Conservation (phyloP, 1,139 yeast species). For the Suhomyces coccinellae region DNA sequence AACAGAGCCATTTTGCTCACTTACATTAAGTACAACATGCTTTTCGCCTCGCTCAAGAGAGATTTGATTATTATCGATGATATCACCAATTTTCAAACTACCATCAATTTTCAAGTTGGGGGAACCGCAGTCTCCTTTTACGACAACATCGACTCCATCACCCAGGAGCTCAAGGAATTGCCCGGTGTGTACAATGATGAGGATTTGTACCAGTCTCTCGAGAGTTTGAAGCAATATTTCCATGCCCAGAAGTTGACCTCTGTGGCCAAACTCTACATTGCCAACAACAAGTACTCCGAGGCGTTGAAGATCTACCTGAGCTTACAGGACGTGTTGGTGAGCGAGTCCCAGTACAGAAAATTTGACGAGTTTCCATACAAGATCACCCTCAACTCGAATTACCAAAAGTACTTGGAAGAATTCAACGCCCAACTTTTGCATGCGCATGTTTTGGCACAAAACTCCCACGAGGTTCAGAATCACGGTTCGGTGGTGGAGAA, state of each 20-base stretch:
- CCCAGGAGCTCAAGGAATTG: constrained; percentile 64
- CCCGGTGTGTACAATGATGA: constrained; percentile 94
- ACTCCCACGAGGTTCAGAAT: constrained; percentile 28
- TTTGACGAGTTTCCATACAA: constrained; percentile 40
- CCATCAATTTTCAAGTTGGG: no score
- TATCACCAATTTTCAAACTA: no score
- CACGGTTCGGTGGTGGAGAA: constrained; percentile 45
- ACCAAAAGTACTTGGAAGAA: constrained; percentile 28
- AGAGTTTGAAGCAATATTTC: constrained; percentile 49
- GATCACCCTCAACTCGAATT: constrained; percentile 38
- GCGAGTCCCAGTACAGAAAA: constrained; percentile 21
- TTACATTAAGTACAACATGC: constrained; percentile 66
- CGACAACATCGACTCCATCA: constrained; percentile 47
- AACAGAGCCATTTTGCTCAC: constrained; percentile 75
- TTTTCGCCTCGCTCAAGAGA: constrained; percentile 69
- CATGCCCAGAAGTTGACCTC: constrained; percentile 41
- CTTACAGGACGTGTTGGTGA: constrained; percentile 28
- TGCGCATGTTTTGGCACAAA: constrained; percentile 54
- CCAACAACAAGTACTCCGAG: constrained; percentile 47
- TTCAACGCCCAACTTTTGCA: constrained; percentile 35
- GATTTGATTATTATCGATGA: constrained; percentile 55
- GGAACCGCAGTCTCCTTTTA: constrained; percentile 48
- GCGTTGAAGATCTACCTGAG: constrained; percentile 53
- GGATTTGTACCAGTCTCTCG: constrained; percentile 56
- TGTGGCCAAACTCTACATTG: constrained; percentile 52